A percentile compares a stretch with the other conserved stretches of the same genome.
These are phyloP conservation scores for Rhodotorula sp. DNA, from an alignment of 1,284 basidiomycete genomes.

Conservation along the genomic window DNA sequence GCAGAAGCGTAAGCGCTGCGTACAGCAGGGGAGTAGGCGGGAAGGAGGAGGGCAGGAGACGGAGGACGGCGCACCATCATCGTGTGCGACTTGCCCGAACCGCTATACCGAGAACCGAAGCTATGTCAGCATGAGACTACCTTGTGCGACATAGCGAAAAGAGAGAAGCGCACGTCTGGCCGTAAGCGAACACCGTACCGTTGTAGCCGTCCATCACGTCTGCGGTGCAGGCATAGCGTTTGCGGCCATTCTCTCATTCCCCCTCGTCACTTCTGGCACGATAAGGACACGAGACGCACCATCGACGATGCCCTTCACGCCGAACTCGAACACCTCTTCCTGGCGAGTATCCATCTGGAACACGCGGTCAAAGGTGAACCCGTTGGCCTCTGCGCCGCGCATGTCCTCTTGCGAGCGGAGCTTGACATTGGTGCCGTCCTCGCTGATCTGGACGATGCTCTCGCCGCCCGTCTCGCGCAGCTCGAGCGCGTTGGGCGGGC, in stretches of 20 bases:
- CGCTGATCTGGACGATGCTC: slow-evolving; percentile 85
- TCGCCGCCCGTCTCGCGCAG: slow-evolving; percentile 79
- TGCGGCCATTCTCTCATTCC: too few relatives aligned
- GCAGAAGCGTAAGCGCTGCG: not conserved
- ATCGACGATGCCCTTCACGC: slow-evolving; percentile 77
- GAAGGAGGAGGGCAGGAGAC: too few relatives aligned
- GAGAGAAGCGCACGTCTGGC: slow-evolving; percentile 67
- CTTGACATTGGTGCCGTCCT: slow-evolving; percentile 74
- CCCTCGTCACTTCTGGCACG: too few relatives aligned
- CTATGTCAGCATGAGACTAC: too few relatives aligned
- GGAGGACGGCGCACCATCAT: slow-evolving; percentile 73
- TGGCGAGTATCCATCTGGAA: slow-evolving; percentile 93
- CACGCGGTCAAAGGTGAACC: slow-evolving; percentile 96
- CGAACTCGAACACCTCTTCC: slow-evolving; percentile 96
- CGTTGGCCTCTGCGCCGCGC: slow-evolving; percentile 59
- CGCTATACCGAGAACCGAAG: slow-evolving; percentile 48
- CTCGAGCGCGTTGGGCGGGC: slow-evolving; percentile 92
- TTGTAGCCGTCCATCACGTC: slow-evolving; percentile 99
- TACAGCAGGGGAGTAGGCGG: not conserved
- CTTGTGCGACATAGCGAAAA: too few relatives aligned
- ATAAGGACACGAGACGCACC: slow-evolving; percentile 36
- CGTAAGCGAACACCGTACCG: slow-evolving; percentile 92
- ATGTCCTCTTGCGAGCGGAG: slow-evolving; percentile 55
- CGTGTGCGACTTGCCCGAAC: slow-evolving; percentile 59
- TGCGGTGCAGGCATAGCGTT: slow-evolving; percentile 48